A percentile compares a stretch with the other conserved stretches of the same genome.
These are phyloP conservation scores for Phytomonas sp. DNA, from an alignment of 208 protist species.

Conservation along the genomic window DNA sequence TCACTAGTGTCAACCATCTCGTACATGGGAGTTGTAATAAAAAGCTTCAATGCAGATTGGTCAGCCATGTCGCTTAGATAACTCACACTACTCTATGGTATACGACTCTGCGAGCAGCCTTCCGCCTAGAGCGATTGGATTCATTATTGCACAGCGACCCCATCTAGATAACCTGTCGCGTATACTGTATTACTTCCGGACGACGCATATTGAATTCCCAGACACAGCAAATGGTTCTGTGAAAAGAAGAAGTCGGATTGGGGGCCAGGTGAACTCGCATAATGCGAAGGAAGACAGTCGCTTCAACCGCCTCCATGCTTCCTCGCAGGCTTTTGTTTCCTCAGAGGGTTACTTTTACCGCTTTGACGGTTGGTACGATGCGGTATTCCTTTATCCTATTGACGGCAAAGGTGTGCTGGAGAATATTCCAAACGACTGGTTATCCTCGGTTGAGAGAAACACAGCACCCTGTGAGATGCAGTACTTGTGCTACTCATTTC, in stretches of 20 bases:
- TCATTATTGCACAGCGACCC: slow-evolving; percentile 14
- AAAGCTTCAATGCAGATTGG: slow-evolving; percentile 1
- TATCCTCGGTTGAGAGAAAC: slow-evolving; percentile 43
- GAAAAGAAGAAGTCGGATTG: slow-evolving; percentile 13
- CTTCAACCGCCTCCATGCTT: slow-evolving; percentile 21
- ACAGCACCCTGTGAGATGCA: slow-evolving; percentile 48
- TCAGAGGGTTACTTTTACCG: slow-evolving; percentile 51
- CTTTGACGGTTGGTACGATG: slow-evolving; percentile 70
- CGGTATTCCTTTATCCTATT: not conserved
- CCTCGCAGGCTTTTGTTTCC: slow-evolving; percentile 23
- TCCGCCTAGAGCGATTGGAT: not conserved
- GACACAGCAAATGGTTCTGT: slow-evolving; percentile 7
- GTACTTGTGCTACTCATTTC: slow-evolving; percentile 56
- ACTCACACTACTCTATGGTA: not conserved
- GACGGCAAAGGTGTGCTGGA: not conserved
- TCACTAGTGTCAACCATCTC: not conserved
- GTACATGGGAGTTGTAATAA: not conserved
- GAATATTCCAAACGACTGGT: slow-evolving; percentile 34
- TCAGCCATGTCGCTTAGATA: not conserved
- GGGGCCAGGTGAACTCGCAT: slow-evolving; percentile 14
- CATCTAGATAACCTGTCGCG: slow-evolving; percentile 41
- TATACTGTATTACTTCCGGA: slow-evolving; percentile 43
- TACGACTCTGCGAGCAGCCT: not conserved
- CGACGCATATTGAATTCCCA: slow-evolving; percentile 29
- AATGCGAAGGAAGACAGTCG: slow-evolving; percentile 12